Percentiles rank a stretch among this genome's conserved stretches.
These are phyloP conservation scores for Xerocomellus chrysenteron DNA, from an alignment of 768 basidiomycete genomes.

Conservation along the genomic window DNA sequence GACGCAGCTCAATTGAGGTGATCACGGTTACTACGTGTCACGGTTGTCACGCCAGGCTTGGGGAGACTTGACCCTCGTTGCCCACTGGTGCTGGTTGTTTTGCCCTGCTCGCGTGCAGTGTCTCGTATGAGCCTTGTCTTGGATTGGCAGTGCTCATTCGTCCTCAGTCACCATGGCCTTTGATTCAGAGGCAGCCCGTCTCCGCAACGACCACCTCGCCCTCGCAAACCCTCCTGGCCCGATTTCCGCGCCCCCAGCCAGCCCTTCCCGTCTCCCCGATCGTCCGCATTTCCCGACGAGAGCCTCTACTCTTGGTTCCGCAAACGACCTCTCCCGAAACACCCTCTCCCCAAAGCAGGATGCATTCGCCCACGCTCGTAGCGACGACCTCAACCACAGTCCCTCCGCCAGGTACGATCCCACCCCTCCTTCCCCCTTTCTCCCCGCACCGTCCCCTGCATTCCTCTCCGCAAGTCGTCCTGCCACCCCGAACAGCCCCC, in stretches of 20 bases:
- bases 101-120: not conserved
- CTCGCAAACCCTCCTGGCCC: slow-evolving; percentile 18
- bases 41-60: slow-evolving; percentile 22
- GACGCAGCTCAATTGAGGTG: slow-evolving; percentile 10
- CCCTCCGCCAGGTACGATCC: slow-evolving; percentile 15
- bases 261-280: slow-evolving; percentile 43
- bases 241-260: slow-evolving; percentile 37
- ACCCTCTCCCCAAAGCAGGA: slow-evolving; percentile 37
- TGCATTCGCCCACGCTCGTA: slow-evolving; percentile 52
- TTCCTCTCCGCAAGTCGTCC: slow-evolving; percentile 58
- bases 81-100: not conserved
- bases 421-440: slow-evolving; percentile 19
- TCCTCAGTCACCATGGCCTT: slow-evolving; percentile 22
- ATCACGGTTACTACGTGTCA: slow-evolving; percentile 8
- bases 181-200: slow-evolving; percentile 30
- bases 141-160: not conserved
- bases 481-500: slow-evolving; percentile 51
- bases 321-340: slow-evolving; percentile 54
- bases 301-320: slow-evolving; percentile 59
- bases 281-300: slow-evolving; percentile 58
- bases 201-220: slow-evolving; percentile 25
- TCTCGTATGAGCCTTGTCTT: not conserved
- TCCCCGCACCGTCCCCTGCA: slow-evolving; percentile 45
- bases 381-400: slow-evolving; percentile 66
- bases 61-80: slow-evolving; percentile 23